Conservation (phyloP, 805 yeast genomes). For the Candida corydali region DNA sequence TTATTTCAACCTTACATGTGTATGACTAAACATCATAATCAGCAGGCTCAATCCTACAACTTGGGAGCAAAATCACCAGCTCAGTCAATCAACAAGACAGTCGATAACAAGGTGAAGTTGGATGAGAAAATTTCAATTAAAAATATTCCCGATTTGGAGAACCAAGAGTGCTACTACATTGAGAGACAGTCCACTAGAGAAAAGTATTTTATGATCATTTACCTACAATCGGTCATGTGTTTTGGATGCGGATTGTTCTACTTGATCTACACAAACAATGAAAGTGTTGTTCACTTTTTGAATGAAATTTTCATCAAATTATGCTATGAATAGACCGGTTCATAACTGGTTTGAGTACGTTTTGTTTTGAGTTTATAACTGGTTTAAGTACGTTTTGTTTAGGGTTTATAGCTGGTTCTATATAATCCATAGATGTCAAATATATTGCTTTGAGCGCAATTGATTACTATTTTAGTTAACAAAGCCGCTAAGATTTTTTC, state of each 20-base stretch:
- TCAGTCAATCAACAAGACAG: neutral
- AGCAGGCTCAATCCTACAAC: neutral
- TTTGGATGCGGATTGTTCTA: slow-evolving; percentile 2
- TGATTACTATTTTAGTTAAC: neutral
- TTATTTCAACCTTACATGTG: neutral
- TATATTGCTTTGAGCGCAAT: neutral
- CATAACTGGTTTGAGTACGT: no score
- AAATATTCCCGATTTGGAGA: neutral
- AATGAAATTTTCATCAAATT: slow-evolving; percentile 6
- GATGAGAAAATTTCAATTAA: neutral
- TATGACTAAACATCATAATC: neutral
- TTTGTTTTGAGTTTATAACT: no score
- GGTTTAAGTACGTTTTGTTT: no score
- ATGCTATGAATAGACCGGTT: slow-evolving; percentile 4
- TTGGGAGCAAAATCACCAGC: neutral
- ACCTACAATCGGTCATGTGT: slow-evolving; percentile 1
- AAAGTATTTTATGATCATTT: neutral
- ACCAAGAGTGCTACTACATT: neutral
- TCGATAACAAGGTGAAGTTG: no score
- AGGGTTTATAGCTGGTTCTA: slow-evolving; percentile 3
- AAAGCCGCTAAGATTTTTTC: neutral
- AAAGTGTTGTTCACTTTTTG: slow-evolving; percentile 1
- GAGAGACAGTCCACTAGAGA: neutral
- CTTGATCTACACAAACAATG: neutral
- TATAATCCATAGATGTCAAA: no score